Conservation (phyloP, 208 protist species). For the Trypanosoma avium region DNA sequence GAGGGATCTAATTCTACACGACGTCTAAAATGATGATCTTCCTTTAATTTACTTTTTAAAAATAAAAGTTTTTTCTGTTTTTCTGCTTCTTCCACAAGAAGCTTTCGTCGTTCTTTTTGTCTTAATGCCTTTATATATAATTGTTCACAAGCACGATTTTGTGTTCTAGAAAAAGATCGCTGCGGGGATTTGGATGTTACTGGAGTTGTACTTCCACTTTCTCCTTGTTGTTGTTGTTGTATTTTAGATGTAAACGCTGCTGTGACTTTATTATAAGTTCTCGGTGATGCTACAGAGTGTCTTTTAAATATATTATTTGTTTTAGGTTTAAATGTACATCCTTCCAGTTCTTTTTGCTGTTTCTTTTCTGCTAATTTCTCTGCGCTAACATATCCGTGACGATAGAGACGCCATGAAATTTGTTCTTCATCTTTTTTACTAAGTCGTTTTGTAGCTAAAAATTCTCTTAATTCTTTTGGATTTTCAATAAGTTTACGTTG, state of each 20-base stretch:
- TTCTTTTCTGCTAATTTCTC: constrained; percentile 36
- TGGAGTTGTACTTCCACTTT: neutral
- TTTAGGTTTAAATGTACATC: constrained; percentile 32
- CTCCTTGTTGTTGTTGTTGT: constrained; percentile 1
- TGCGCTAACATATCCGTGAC: constrained; percentile 39
- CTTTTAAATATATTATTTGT: constrained; percentile 11
- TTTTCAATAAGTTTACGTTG: constrained; percentile 8
- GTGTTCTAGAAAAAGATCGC: constrained; percentile 1
- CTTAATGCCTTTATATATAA: constrained; percentile 48
- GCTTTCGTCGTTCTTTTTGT: constrained; percentile 22
- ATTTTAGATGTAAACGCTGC: neutral
- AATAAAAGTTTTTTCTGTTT: constrained; percentile 44
- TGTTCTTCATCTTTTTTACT: constrained; percentile 34
- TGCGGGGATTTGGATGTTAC: neutral
- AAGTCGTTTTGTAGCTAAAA: constrained; percentile 34
- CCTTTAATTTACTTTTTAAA: constrained; percentile 60
- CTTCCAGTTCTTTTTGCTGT: constrained; percentile 15
- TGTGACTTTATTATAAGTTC: constrained; percentile 3
- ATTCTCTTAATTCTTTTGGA: constrained; percentile 24
- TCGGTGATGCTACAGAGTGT: neutral
- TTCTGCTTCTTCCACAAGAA: constrained; percentile 38
- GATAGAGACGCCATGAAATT: constrained; percentile 38
- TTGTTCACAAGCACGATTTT: constrained; percentile 40
- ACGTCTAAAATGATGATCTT: constrained; percentile 83
- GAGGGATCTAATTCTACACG: constrained; percentile 83